Base-by-base conservation (phyloP, 106 monocot genomes). In the Allium sativum region DNA sequence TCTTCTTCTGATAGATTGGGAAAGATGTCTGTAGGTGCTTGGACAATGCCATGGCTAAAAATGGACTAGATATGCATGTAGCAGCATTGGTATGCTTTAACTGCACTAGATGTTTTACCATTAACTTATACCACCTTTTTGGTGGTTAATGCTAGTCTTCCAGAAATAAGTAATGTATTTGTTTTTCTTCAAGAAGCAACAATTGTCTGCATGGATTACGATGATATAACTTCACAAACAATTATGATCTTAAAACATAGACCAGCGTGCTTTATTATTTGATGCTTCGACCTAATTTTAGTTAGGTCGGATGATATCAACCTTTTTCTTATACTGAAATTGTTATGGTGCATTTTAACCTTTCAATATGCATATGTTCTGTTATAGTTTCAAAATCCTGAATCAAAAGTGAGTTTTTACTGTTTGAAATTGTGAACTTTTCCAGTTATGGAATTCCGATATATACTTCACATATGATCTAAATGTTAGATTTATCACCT, bases 21-120 rank as follows among this genome's bases (percentile, higher is more conserved):
- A 82, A 73, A 68, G 92, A 98, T 81, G 78, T 98, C 51, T 44
- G 76, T n/a, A 74, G 64, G 47, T 83, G 82, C 65, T 78, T 98
- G 73, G 75, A 85, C 45, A 78, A 88, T 62, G 91, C 91, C 3
- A 73, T 98, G 79, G 56, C 22, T 9, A 85, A 70, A 42, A 68
- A 59, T 16, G 98, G 98, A 42, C 61, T 92, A 45, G 72, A 77
- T 70, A 82, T 92, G 80, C 82, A 57, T 21, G 88, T 98, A 44
- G 66, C 84, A 18, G 96, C 78, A 66, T 71, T 98, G 87, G 96
- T 98, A 91, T 43, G 79, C 65, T 70, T 48, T 17, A 45, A 60
- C 11, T 44, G 58, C 56, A 9, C 55, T 55, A 9, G 18, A 14
- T 68, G 44, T 64, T 70, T 65, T 52, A 59, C 52, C 55, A 70